Base-by-base conservation (phyloP, 2,329 filamentous ascomycete species). In the Ophiocordyceps polyrhachis-furcata region DNA sequence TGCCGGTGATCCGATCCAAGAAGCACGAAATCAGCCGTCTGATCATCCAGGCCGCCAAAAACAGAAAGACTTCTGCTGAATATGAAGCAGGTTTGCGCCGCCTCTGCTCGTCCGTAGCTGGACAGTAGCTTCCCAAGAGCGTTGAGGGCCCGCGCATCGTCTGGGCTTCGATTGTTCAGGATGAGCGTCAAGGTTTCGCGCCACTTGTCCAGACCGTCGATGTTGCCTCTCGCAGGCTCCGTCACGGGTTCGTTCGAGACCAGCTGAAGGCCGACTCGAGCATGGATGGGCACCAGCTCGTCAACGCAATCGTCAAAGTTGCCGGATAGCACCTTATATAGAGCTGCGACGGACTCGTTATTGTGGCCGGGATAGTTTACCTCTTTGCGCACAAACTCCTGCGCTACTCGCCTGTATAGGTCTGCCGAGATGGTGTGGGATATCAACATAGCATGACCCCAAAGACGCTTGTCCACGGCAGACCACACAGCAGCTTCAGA, bases 271-370 rank as follows among this genome's bases (percentile, higher is more conserved):
- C 91, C 91, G 48, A 89, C 88, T 40, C 93, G 77, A 17, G 91
- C 91, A 51, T 93, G 93, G 3, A 82, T 81, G 5, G 91, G 88
- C 1, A 98, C 91, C 45, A 98, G 78, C 60, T 96, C 88, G 58
- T 98, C 91, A 15, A 96, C 80, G 51, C 87, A 93, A 53, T 98
- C 91, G 51, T 95, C 88, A 47, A 82, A 77, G 56, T 95, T 98
- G 0, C 91, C 89, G 21, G 88, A 91, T 48, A 98, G 80, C 1
- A 96, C 79, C 56, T 93, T 86, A 60, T 98, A 98, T 4, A 98
- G 65, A 0, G 89, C 86, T 28, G 89, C 88, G 41, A 98, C 69
- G 2, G 89, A 84, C 60, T 95, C 83, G 44, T 87, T 87, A 53
- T 82, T 84, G 45, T 80, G 77, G 2, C 83, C 79, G 4, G 80